Conservation (phyloP, 805 yeast species). For the Candida chilensis region DNA sequence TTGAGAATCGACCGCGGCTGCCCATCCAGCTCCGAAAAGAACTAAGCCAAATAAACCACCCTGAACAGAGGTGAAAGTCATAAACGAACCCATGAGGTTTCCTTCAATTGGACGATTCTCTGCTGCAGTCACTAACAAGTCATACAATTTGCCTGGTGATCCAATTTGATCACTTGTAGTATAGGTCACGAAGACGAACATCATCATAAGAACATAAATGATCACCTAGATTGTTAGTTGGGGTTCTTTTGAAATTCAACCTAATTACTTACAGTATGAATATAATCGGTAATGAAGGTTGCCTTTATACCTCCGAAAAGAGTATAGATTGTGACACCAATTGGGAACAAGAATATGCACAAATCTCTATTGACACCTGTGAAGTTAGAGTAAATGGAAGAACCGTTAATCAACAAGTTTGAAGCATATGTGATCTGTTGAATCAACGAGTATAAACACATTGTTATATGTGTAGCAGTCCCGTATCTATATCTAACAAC, state of each 20-base stretch:
- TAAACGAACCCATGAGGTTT: conserved; percentile 6
- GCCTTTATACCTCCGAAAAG: conserved; percentile 24
- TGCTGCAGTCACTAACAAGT: conserved; percentile 19
- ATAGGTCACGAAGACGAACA: conserved; percentile 14
- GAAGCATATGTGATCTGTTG: conserved; percentile 7
- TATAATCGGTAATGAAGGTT: conserved; percentile 21
- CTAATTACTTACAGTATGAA: conserved; percentile 16
- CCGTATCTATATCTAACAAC: conserved; percentile 20
- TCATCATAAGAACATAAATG: conserved; percentile 16
- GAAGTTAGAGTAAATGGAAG: conserved; percentile 15
- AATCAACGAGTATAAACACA: conserved; percentile 13
- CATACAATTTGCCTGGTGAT: conserved; percentile 22
- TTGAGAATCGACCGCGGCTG: conserved; percentile 19
- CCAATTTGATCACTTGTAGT: conserved; percentile 17
- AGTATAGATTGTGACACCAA: conserved; percentile 51
- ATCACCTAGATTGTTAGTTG: no score
- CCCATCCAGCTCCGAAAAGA: conserved; percentile 24
- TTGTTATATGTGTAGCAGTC: conserved; percentile 12
- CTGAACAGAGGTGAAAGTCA: conserved; percentile 6
- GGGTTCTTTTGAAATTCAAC: background rate
- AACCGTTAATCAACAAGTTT: conserved; percentile 19
- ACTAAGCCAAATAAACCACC: conserved; percentile 15
- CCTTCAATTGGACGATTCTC: conserved; percentile 11
- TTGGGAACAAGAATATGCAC: conserved; percentile 19
- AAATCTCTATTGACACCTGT: conserved; percentile 24